Base-by-base conservation (phyloP, 345 rosid genomes). In the Noccaea bulbosa region DNA sequence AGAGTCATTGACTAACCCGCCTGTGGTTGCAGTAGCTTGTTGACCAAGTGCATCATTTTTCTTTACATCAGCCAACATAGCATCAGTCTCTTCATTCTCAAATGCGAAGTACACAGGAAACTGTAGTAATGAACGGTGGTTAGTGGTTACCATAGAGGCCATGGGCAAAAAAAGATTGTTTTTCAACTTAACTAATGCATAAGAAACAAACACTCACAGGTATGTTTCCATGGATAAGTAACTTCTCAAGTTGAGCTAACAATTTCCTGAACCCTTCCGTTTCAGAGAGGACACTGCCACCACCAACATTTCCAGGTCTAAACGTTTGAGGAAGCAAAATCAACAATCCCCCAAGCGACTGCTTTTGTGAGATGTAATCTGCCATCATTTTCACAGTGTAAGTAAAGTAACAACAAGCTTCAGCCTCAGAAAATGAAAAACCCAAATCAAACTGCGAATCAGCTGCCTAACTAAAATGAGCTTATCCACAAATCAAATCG, bases 21-120 rank as follows among this genome's bases (percentile, higher is more conserved):
- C 97, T 4, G 96, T 85, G 12, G 96, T 94, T 14, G 99, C 96
- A 69, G 97, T 86, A 73, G 97, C 97, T 57, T 89, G 91, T 76
- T 86, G 99, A 77, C 99, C 96, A 71, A 82, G 81, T 20, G 78
- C 88, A 76, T 94, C 99, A 85, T 78, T 85, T 75, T 81, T 89
- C 88, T 88, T 87, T 53, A 94, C 83, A 76, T 88, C 95, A 70
- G 91, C 88, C 84, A 91, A 80, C 52, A 91, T 87, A 61, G 83
- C 74, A 68, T 84, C 82, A 71, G 93, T 83, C 66, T 89, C 89
- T 66, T 91, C 92, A 78, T 91, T 78, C 87, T 91, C 99, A 76
- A 89, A 94, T 5, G 96, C 92, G 64, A 94, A 94, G 83, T 94
- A 94, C 45, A 89, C 97, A 22, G 99, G 99, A 82, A 80, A 94